Evolutionary conservation across 2,329 filamentous ascomycete species (phyloP).

Genomic region (Phaeosphaeriaceae sp.): DNA sequence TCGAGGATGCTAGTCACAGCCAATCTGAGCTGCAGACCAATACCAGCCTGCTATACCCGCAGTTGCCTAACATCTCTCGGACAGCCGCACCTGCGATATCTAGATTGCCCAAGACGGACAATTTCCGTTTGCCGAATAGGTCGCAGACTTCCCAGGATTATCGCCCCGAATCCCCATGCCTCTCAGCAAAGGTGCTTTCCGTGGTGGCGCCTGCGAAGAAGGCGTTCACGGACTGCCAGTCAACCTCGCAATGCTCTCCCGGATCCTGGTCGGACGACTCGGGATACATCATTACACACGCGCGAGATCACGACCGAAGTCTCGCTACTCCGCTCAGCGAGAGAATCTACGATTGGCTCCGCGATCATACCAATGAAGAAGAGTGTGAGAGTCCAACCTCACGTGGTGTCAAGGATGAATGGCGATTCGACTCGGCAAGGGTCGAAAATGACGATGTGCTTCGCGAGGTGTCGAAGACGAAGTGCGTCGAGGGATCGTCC

Average conservation of each 20-base stretch:
- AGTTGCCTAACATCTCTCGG: constrained; percentile 34
- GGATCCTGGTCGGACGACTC: constrained; percentile 41
- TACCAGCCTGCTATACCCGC: constrained; percentile 23
- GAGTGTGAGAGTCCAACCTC: background rate
- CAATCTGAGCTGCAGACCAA: constrained; percentile 1
- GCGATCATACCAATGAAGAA: constrained; percentile 3
- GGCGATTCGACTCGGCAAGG: background rate
- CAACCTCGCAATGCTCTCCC: constrained; percentile 16
- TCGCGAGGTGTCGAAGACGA: background rate
- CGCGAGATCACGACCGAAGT: background rate
- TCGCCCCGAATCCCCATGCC: constrained; percentile 7
- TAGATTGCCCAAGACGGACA: background rate
- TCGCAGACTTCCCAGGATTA: background rate
- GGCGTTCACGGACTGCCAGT: constrained; percentile 1
- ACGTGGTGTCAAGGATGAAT: background rate
- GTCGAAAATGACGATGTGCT: background rate
- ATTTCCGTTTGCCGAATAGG: background rate
- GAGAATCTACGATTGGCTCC: constrained; percentile 29
- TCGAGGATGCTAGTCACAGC: constrained; percentile 24
- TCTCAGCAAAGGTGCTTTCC: constrained; percentile 1
- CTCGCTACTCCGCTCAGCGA: constrained; percentile 8
- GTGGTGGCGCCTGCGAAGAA: background rate
- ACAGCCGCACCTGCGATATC: constrained; percentile 11
- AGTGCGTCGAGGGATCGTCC: background rate
- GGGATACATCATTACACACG: constrained; percentile 23